Conservation (phyloP, 75 land plant species). For the Azolla pinnata region DNA sequence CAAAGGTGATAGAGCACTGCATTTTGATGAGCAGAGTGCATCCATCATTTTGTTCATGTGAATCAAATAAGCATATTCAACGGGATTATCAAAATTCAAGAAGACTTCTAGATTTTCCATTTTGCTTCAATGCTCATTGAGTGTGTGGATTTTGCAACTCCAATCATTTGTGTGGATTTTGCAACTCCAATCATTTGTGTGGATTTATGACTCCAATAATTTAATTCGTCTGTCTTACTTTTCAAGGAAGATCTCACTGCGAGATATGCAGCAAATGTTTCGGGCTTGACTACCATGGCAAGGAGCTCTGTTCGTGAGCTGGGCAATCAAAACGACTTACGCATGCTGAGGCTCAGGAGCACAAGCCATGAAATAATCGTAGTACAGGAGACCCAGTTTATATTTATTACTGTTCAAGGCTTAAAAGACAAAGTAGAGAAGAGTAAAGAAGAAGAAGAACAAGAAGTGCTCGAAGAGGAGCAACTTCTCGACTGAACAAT, state of each 20-base stretch:
- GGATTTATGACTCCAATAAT: not conserved
- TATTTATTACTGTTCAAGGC: conserved; percentile 19
- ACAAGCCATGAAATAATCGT: conserved; percentile 22
- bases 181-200: not conserved
- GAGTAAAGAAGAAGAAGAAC: conserved; percentile 8
- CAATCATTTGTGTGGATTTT: not conserved
- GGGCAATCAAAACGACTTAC: conserved; percentile 28
- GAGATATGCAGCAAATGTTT: conserved; percentile 20
- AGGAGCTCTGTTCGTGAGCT: conserved; percentile 30
- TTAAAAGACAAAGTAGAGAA: conserved; percentile 2
- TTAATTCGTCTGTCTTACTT: not conserved
- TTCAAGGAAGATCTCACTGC: conserved; percentile 14
- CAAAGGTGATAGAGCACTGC: not conserved
- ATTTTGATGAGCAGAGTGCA: not conserved
- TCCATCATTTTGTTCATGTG: not conserved
- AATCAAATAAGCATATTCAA: not conserved
- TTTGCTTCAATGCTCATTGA: no score
- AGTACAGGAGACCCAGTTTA: conserved; percentile 19
- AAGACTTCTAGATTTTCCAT: no score
- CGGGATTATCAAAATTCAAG: no score
- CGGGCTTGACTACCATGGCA: conserved; percentile 25
- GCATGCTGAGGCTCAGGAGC: conserved; percentile 28
- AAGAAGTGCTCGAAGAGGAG: no score
- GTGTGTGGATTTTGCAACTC: not conserved
- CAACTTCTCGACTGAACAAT: no score